Percentiles rank a stretch among this genome's conserved stretches.
Conservation (phyloP, 2,329 filamentous ascomycete genomes). For the Trichophyton equinum region DNA sequence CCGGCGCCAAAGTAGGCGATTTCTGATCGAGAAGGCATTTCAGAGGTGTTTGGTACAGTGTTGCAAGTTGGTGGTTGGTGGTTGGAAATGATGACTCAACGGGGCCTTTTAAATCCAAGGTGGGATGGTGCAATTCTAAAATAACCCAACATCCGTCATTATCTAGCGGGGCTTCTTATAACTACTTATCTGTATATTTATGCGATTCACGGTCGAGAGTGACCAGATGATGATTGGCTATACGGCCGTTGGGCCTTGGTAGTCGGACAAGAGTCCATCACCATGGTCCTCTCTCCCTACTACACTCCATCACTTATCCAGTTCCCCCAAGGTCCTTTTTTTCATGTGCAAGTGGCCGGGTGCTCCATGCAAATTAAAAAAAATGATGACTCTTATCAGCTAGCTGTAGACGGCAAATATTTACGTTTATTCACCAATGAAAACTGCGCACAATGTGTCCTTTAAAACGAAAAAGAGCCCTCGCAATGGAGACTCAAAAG, state of each 20-base stretch:
- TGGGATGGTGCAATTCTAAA: not conserved
- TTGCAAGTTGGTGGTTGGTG: not conserved
- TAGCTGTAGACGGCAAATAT: not conserved
- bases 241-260: too few relatives aligned
- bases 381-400: not conserved
- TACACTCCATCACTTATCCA: not conserved
- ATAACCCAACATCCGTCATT: not conserved
- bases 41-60: not conserved
- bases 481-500: too few relatives aligned
- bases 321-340: not conserved
- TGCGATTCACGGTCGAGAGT: too few relatives aligned
- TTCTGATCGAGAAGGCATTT: conserved; percentile 13
- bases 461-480: too few relatives aligned
- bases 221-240: too few relatives aligned
- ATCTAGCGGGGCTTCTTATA: not conserved
- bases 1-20: conserved; percentile 73
- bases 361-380: too few relatives aligned
- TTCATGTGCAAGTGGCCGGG: not conserved
- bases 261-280: too few relatives aligned
- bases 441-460: too few relatives aligned
- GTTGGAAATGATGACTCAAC: too few relatives aligned
- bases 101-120: not conserved
- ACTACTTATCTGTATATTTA: not conserved
- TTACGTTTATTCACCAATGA: too few relatives aligned
- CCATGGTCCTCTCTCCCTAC: too few relatives aligned